phyloP scores from a whole-genome alignment of 768 basidiomycete species.

The Collybia nuda region DNA sequence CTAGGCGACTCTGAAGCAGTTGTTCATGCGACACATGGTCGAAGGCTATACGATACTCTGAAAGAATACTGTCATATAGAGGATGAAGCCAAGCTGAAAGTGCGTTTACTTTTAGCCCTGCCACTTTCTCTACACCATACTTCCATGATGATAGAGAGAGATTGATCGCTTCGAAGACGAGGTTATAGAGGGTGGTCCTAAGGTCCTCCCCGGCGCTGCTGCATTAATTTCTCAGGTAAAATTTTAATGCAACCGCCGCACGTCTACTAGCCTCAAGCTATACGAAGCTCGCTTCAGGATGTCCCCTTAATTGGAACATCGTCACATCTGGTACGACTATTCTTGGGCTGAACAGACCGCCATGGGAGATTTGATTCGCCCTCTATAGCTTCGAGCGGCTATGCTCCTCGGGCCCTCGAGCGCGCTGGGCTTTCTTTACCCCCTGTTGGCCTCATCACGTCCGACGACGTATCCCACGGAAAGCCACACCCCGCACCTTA shows the following conservation, averaged over 20 bases:
- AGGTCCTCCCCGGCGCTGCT: slow-evolving; percentile 65
- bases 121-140: background rate
- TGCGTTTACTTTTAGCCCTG: slow-evolving; percentile 24
- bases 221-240: slow-evolving; percentile 55
- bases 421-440: slow-evolving; percentile 63
- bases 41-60: slow-evolving; percentile 74
- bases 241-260: background rate
- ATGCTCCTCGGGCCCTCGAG: slow-evolving; percentile 65
- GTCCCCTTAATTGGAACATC: slow-evolving; percentile 68
- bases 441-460: slow-evolving; percentile 63
- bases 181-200: slow-evolving; percentile 64
- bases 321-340: slow-evolving; percentile 67
- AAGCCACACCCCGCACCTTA: slow-evolving; percentile 93
- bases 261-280: background rate
- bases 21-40: slow-evolving; percentile 69
- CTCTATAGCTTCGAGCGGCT: slow-evolving; percentile 66
- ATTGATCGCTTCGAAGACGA: slow-evolving; percentile 77
- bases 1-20: slow-evolving; percentile 46
- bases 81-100: slow-evolving; percentile 57
- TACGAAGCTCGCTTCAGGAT: slow-evolving; percentile 27
- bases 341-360: background rate
- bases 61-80: slow-evolving; percentile 64
- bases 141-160: slow-evolving; percentile 45
- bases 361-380: slow-evolving; percentile 2
- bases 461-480: slow-evolving; percentile 67